A percentile compares a stretch with the other conserved stretches of the same genome.
Evolutionary conservation across 2,329 filamentous ascomycete species (phyloP).

Genomic region (Myriosclerotinia scirpicola): DNA sequence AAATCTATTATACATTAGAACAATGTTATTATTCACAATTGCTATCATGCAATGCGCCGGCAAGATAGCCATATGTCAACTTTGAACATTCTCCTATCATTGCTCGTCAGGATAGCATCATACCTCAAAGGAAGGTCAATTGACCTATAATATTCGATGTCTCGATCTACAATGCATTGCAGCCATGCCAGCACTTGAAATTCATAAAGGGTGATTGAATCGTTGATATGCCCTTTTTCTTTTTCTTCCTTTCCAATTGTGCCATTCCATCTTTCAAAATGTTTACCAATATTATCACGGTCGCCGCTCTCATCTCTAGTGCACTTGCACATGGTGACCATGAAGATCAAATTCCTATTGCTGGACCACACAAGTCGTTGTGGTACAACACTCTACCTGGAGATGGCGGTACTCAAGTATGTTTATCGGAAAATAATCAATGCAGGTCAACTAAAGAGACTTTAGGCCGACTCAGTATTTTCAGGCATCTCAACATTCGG

Average conservation of each 20-base stretch:
- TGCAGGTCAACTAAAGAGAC: constrained; percentile 22
- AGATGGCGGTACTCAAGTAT: constrained; percentile 78
- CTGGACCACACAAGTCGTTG: constrained; percentile 68
- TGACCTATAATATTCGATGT: constrained; percentile 7
- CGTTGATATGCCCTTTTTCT: not conserved
- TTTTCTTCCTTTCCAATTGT: constrained; percentile 12
- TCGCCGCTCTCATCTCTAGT: constrained; percentile 48
- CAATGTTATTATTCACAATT: constrained; percentile 19
- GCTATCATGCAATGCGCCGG: constrained; percentile 8
- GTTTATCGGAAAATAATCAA: constrained; percentile 28
- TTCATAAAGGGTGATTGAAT: constrained; percentile 10
- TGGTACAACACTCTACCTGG: constrained; percentile 85
- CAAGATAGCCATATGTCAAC: constrained; percentile 9
- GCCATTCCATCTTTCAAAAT: constrained; percentile 29
- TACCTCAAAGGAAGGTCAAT: not conserved
- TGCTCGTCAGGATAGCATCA: constrained; percentile 14
- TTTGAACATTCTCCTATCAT: not conserved
- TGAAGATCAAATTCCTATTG: constrained; percentile 52
- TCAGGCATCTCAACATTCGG: constrained; percentile 87
- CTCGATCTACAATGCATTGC: constrained; percentile 14
- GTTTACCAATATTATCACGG: constrained; percentile 34
- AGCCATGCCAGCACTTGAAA: constrained; percentile 4
- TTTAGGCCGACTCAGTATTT: constrained; percentile 80
- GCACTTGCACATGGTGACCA: constrained; percentile 92
- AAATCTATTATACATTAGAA: constrained; percentile 6